Conservation (phyloP, 805 yeast species). For the Suhomyces pyralidae region DNA sequence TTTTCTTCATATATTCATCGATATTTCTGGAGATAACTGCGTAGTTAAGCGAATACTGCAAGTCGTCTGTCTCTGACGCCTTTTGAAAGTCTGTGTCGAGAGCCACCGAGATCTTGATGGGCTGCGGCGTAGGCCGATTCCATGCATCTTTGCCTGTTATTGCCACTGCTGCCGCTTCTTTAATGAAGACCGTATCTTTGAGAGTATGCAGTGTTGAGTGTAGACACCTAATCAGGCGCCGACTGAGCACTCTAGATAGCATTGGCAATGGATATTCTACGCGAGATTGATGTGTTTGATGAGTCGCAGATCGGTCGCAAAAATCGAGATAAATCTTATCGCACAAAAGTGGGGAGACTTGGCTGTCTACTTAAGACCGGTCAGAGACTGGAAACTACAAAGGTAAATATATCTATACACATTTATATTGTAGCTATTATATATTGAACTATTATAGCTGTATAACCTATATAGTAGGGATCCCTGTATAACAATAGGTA, state of each 20-base stretch:
- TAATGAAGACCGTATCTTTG: slow-evolving; percentile 45
- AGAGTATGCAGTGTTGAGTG: slow-evolving; percentile 8
- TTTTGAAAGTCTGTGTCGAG: slow-evolving; percentile 64
- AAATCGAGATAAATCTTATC: not conserved
- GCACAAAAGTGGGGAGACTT: not conserved
- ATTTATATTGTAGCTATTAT: too few species aligned
- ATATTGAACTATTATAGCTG: too few species aligned
- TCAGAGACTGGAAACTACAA: too few species aligned
- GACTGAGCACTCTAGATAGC: not conserved
- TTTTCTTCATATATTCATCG: slow-evolving; percentile 46
- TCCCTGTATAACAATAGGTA: too few species aligned
- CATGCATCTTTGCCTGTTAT: slow-evolving; percentile 73
- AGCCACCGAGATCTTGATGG: slow-evolving; percentile 55
- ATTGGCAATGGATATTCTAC: not conserved
- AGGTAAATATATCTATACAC: too few species aligned
- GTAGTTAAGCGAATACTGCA: slow-evolving; percentile 80
- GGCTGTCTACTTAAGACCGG: not conserved
- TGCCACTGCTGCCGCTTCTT: slow-evolving; percentile 58
- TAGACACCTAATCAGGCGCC: not conserved
- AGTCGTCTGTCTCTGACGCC: slow-evolving; percentile 80
- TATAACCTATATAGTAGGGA: too few species aligned
- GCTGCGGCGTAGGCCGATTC: slow-evolving; percentile 66
- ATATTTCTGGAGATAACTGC: slow-evolving; percentile 76
- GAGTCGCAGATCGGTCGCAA: not conserved
- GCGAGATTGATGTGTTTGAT: too few species aligned